Percentiles rank a stretch among this genome's conserved stretches.
phyloP scores from a whole-genome alignment of 495 filamentous ascomycete genomes.

The Cercophora newfieldiana region DNA sequence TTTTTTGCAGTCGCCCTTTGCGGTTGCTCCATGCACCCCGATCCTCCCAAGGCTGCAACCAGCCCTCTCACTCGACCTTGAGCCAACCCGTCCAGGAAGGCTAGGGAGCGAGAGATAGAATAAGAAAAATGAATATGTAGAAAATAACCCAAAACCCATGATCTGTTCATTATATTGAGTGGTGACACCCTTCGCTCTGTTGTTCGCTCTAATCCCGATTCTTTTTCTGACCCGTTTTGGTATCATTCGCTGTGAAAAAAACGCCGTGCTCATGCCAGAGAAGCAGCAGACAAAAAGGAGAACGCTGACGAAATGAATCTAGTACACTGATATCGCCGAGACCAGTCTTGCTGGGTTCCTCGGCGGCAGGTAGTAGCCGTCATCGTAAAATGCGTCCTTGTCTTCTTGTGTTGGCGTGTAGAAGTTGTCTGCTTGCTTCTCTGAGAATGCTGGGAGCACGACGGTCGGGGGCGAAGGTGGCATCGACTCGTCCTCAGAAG shows the following conservation, averaged over 20 bases:
- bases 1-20: neutral
- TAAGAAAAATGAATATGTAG: constrained; percentile 4
- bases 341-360: constrained; percentile 45
- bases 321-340: constrained; percentile 53
- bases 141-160: constrained; percentile 7
- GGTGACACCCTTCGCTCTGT: constrained; percentile 7
- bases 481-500: constrained; percentile 67
- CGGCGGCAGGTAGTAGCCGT: constrained; percentile 61
- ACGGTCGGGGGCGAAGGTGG: constrained; percentile 80
- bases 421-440: constrained; percentile 52
- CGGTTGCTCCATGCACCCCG: neutral
- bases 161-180: constrained; percentile 3
- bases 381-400: constrained; percentile 56
- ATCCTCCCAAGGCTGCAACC: constrained; percentile 5
- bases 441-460: constrained; percentile 64
- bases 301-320: constrained; percentile 19
- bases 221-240: constrained; percentile 12
- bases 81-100: constrained; percentile 1
- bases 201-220: constrained; percentile 10
- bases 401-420: constrained; percentile 32
- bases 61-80: constrained; percentile 23
- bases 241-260: constrained; percentile 30
- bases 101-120: constrained; percentile 20
- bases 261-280: constrained; percentile 22
- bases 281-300: constrained; percentile 29